Evolutionary conservation across 2,329 filamentous ascomycete species (phyloP).

Genomic region (Apiospora kogelbergensis): DNA sequence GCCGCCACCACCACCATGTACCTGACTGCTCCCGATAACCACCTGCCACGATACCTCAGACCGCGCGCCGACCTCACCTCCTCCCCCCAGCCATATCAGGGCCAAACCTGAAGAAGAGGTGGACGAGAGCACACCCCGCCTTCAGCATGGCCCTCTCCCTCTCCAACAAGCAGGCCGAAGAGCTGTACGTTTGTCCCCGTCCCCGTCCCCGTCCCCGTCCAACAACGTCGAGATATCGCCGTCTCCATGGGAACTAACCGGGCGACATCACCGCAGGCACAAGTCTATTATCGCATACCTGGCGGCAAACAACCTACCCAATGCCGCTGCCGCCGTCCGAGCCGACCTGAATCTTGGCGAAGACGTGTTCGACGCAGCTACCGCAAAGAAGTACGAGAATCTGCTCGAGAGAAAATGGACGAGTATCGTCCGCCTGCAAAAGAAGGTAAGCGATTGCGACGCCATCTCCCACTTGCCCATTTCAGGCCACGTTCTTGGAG

Average conservation of each 20-base stretch:
- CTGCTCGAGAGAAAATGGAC: slow-evolving; percentile 99
- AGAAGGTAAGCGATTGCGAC: slow-evolving; percentile 64
- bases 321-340: slow-evolving; percentile 69
- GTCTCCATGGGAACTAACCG: slow-evolving; percentile 43
- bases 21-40: neutral
- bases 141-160: slow-evolving; percentile 3
- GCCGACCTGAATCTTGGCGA: slow-evolving; percentile 73
- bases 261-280: slow-evolving; percentile 46
- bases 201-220: neutral
- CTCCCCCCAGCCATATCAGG: neutral
- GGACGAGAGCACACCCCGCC: slow-evolving; percentile 6
- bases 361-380: slow-evolving; percentile 69
- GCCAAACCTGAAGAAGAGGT: slow-evolving; percentile 8
- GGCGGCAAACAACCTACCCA: slow-evolving; percentile 68
- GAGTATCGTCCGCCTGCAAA: slow-evolving; percentile 88
- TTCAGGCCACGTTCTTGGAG: neutral
- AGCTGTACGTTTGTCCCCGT: neutral
- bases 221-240: slow-evolving; percentile 19
- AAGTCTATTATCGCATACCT: slow-evolving; percentile 93
- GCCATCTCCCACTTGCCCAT: neutral
- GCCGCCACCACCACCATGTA: slow-evolving; percentile 7
- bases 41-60: slow-evolving; percentile 5
- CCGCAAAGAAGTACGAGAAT: slow-evolving; percentile 91
- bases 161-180: slow-evolving; percentile 6
- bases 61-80: slow-evolving; percentile 1